These are phyloP conservation scores for Yamadazyma blattariae DNA, from an alignment of 1,139 yeast genomes.

Conservation along the genomic window DNA sequence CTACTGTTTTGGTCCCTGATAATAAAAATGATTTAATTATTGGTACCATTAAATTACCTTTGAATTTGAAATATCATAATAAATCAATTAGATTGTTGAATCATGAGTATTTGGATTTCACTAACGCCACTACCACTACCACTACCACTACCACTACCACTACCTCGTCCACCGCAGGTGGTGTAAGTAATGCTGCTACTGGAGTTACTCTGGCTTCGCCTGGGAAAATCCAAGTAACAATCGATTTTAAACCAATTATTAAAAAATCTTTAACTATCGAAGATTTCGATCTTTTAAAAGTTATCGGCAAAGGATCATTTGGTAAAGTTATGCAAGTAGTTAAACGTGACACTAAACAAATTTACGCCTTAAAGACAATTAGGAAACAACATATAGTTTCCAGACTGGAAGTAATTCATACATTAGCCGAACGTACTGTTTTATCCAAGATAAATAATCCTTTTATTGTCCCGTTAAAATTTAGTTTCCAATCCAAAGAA, in stretches of 20 bases:
- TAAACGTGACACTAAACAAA: conserved; percentile 89
- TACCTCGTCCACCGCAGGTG: neutral
- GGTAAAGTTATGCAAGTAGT: conserved; percentile 99
- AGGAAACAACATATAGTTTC: conserved; percentile 93
- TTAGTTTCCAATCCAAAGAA: conserved; percentile 94
- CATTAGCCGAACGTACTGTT: conserved; percentile 93
- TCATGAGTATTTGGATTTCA: conserved; percentile 46
- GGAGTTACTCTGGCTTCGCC: neutral
- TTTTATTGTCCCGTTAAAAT: conserved; percentile 96
- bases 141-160: too few relatives aligned
- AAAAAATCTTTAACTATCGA: conserved; percentile 76
- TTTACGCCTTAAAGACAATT: conserved; percentile 90
- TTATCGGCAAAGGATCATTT: conserved; percentile 95
- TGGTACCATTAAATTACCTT: conserved; percentile 43
- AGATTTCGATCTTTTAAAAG: conserved; percentile 89
- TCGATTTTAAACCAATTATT: conserved; percentile 73
- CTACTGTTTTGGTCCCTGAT: conserved; percentile 56
- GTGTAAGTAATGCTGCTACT: neutral
- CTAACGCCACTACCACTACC: conserved; percentile 1
- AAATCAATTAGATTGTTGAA: conserved; percentile 40
- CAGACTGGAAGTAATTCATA: conserved; percentile 92
- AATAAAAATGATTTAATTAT: conserved; percentile 36
- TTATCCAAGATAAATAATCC: conserved; percentile 91
- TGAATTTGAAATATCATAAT: conserved; percentile 37
- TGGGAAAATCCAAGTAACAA: conserved; percentile 55